Base-by-base conservation (phyloP, 371 early-diverging fungal genomes). In the Blakeslea trispora region DNA sequence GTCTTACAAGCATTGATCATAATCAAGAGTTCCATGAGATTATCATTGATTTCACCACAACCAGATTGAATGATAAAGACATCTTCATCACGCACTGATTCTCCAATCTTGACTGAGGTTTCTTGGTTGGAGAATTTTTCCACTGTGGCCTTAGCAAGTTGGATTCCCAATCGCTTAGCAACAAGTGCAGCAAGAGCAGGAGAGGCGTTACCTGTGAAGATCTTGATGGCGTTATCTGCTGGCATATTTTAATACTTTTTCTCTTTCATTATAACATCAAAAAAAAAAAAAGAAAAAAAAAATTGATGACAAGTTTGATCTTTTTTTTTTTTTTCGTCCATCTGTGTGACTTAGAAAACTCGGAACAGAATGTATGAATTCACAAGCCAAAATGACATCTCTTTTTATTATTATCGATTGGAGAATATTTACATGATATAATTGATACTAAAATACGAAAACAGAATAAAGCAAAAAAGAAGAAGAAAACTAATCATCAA, bases 1-100 rank as follows among this genome's bases (percentile, higher is more conserved):
- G 94, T 95, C 72, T 93, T 93, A 81, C 98, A 97, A 15, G 97
- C 97, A 65, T 88, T 88, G 72, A 97, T 94, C 92, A 97, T 91
- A 64, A 96, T 93, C 56, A 97, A 82, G 37, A 96, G 83, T 72
- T 98, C 98, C 92, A 98, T 95, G 55, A 98, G 74, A 69, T 94
- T 87, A 79, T 98, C 97, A 66, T 91, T 94, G 75, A 94, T 89
- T 76, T 91, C 92, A 49, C 93, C 94, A 72, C 91, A 90, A 31
- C 93, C 93, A 21, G 90, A 88, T 69, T 94, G 94, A 56, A 94
- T 82, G 71, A 94, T 90, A 72, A 84, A 94, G 35, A 94, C 94
- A 72, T 93, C 94, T 74, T 92, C 90, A 60, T 92, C 94, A 76
- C 93, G 91, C 34, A 94, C 95, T n/a, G 95, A 95, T 79, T 98